Percentiles rank a stretch among this genome's conserved stretches.
Evolutionary conservation across 257 asterid genomes (phyloP).

Genomic region (Ilex aquifolium): DNA sequence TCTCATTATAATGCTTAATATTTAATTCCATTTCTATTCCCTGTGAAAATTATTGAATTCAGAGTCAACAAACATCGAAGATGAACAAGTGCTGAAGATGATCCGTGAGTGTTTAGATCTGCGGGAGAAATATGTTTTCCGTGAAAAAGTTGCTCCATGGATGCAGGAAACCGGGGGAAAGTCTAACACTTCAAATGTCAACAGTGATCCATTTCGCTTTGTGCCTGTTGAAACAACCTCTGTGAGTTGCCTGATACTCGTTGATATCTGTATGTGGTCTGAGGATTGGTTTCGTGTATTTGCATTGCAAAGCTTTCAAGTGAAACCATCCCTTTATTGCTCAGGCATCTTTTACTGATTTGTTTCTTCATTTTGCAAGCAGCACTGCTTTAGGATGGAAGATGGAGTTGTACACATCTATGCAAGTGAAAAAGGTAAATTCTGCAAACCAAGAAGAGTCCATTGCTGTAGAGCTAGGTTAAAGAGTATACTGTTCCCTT

Average conservation of each 20-base stretch:
- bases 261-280: neutral
- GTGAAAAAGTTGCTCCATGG: conserved; percentile 80
- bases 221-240: conserved; percentile 69
- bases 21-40: conserved; percentile 26
- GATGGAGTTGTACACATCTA: conserved; percentile 86
- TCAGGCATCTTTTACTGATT: neutral
- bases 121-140: conserved; percentile 75
- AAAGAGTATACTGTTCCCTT: neutral
- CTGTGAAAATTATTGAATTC: conserved; percentile 27
- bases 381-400: conserved; percentile 85
- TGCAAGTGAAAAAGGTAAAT: conserved; percentile 66
- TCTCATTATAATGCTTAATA: neutral
- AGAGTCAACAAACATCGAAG: conserved; percentile 66
- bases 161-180: conserved; percentile 27
- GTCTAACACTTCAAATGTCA: conserved; percentile 30
- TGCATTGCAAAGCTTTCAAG: neutral
- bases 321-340: too few species aligned
- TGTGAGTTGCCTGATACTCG: conserved; percentile 42
- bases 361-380: conserved; percentile 14
- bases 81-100: conserved; percentile 75
- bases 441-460: conserved; percentile 1
- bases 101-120: conserved; percentile 72
- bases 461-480: neutral
- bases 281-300: conserved; percentile 6
- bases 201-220: conserved; percentile 51